Base-by-base conservation (phyloP, 2,329 filamentous ascomycete genomes). In the Venturia oleaginea region DNA sequence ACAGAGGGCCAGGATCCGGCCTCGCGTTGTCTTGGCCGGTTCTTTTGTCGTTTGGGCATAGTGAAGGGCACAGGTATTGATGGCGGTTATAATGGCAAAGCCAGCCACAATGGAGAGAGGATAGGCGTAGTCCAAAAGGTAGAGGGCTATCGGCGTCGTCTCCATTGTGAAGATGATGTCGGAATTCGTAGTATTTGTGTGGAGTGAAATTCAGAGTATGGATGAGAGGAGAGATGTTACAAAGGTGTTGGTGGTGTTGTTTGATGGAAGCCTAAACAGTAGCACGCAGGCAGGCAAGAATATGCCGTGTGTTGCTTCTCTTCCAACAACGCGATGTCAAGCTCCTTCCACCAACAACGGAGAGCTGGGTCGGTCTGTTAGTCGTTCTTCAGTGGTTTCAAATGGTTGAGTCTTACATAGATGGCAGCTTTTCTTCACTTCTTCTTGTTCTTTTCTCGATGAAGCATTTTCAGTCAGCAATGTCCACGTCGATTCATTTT, bases 41-140 rank as follows among this genome's bases (percentile, higher is more conserved):
- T 60, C 59, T 19, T 13, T 30, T 60, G 32, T 17, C 40, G 59
- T 4, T 42, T 60, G 17, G 17, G 1, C 37, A 22, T 40, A 22
- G 32, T 24, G 37, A 13, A 34, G 15, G 27, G 27, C 10, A 34
- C 27, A 57, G 19, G 27, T 30, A n/a, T 60, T 27, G 59, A 60
- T 27, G 34, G 34, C 24, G n/a, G n/a, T 40, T 42, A 27, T 40
- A n/a, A 60, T 60, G 59, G 59, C n/a, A n/a, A 60, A 60, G 8
- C 6, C 22, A 42, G 37, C 40, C n/a, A 32, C 59, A 6, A 43
- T 60, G n/a, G 34, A 40, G 40, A 60, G 37, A 30, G 59, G 59
- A 60, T 60, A 60, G 34, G 40, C 37, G 27, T 60, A 60, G 59
- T 60, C 40, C 15, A 60, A 30, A 19, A 57, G 19, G 27, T 57